A percentile compares a stretch with the other conserved stretches of the same genome.
These are phyloP conservation scores for Iris pallida DNA, from an alignment of 116 monocot genomes.

Conservation along the genomic window DNA sequence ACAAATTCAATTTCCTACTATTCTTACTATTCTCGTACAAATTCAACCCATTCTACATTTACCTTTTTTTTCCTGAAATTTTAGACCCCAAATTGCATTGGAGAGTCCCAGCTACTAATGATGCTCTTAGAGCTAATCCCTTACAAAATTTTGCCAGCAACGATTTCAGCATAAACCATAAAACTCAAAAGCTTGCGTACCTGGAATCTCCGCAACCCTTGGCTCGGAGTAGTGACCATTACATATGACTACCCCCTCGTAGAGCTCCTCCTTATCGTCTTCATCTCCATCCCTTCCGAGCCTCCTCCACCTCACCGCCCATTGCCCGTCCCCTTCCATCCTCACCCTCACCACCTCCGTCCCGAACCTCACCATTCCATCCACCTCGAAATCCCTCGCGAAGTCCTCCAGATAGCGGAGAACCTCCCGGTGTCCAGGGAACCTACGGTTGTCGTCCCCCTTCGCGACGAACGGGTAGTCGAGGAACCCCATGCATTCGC, in stretches of 20 bases:
- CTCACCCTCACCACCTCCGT: conserved; percentile 61
- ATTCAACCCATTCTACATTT: no score
- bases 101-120: no score
- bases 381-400: conserved; percentile 42
- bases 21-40: no score
- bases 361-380: conserved; percentile 36
- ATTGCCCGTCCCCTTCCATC: conserved; percentile 39
- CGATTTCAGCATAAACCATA: no score
- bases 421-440: conserved; percentile 69
- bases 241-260: conserved; percentile 73
- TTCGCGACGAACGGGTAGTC: conserved; percentile 68
- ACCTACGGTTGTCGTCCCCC: conserved; percentile 39
- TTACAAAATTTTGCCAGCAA: no score
- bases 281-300: conserved; percentile 11
- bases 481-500: conserved; percentile 88
- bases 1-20: no score
- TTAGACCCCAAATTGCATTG: no score
- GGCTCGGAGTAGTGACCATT: conserved; percentile 79
- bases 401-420: conserved; percentile 67
- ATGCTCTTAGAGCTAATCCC: no score
- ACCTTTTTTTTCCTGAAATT: no score
- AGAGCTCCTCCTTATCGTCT: conserved; percentile 34
- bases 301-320: conserved; percentile 47
- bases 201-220: conserved; percentile 62
- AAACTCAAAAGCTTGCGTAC: conserved; percentile 17